These are phyloP conservation scores for Linnemannia elongata DNA, from an alignment of 192 early-diverging fungal genomes.

Conservation along the genomic window DNA sequence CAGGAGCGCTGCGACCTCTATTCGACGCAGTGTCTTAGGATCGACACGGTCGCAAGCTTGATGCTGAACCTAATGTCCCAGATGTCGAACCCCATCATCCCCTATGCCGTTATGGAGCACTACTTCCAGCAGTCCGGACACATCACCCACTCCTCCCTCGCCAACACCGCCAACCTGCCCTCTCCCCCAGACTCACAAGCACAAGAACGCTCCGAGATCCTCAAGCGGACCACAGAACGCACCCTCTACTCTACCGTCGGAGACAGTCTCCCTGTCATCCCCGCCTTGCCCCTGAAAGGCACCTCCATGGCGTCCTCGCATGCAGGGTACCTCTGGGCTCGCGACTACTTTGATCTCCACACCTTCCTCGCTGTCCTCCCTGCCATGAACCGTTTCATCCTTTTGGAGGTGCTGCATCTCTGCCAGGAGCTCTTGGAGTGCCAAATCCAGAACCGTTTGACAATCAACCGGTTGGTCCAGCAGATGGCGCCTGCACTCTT, in stretches of 20 bases:
- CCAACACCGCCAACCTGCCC: not conserved
- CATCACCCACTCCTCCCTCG: not conserved
- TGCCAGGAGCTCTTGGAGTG: slow-evolving; percentile 39
- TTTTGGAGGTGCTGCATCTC: slow-evolving; percentile 45
- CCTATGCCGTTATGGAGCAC: slow-evolving; percentile 42
- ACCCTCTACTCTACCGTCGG: not conserved
- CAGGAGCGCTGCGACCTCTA: slow-evolving; percentile 37
- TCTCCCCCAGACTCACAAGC: not conserved
- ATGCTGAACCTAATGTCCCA: slow-evolving; percentile 49
- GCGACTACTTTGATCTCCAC: slow-evolving; percentile 37
- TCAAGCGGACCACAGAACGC: not conserved
- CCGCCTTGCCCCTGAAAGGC: not conserved
- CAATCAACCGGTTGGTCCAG: slow-evolving; percentile 25
- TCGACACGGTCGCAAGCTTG: slow-evolving; percentile 44
- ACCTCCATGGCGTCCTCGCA: not conserved
- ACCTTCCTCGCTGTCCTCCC: slow-evolving; percentile 32
- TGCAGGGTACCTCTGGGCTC: slow-evolving; percentile 30
- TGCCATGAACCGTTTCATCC: slow-evolving; percentile 38
- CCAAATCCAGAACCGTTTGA: slow-evolving; percentile 30
- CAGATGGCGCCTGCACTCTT: slow-evolving; percentile 48
- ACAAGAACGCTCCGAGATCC: not conserved
- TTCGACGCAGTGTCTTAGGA: slow-evolving; percentile 41
- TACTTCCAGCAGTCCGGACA: slow-evolving; percentile 29
- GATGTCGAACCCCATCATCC: slow-evolving; percentile 55
- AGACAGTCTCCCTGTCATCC: slow-evolving; percentile 17